Conservation (phyloP, 148 eudicot genomes). For the Amaranthus hypochondriacus region DNA sequence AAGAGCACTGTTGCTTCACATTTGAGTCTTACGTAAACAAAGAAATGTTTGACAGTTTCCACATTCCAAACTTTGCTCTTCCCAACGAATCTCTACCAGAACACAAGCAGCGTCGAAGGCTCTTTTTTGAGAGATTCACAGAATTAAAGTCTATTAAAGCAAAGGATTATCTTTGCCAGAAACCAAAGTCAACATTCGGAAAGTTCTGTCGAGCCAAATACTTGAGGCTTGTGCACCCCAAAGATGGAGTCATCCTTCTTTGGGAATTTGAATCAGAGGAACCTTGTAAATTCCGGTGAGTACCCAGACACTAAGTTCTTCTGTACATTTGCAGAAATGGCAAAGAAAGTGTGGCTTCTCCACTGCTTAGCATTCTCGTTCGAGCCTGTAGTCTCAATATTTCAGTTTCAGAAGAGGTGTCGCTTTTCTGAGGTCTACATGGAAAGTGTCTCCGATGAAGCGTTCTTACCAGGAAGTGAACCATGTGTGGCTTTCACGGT, state of each 20-base stretch:
- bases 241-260: slow-evolving; percentile 77
- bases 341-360: slow-evolving; percentile 73
- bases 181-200: slow-evolving; percentile 74
- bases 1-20: slow-evolving; percentile 52
- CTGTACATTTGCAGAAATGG: slow-evolving; percentile 57
- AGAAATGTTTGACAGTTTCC: slow-evolving; percentile 80
- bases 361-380: slow-evolving; percentile 76
- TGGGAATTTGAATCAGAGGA: slow-evolving; percentile 59
- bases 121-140: slow-evolving; percentile 66
- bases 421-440: slow-evolving; percentile 83
- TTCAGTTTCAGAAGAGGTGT: slow-evolving; percentile 52
- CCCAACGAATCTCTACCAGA: slow-evolving; percentile 40
- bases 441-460: slow-evolving; percentile 81
- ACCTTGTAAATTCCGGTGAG: slow-evolving; percentile 49
- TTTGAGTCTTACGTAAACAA: slow-evolving; percentile 80
- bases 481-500: slow-evolving; percentile 77
- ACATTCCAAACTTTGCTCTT: slow-evolving; percentile 41
- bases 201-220: slow-evolving; percentile 70
- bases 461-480: slow-evolving; percentile 38
- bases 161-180: slow-evolving; percentile 54
- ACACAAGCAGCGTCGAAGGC: slow-evolving; percentile 27
- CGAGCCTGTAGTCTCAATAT: slow-evolving; percentile 53
- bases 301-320: slow-evolving; percentile 59
- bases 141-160: slow-evolving; percentile 58
- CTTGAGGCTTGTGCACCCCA: slow-evolving; percentile 61